phyloP scores from a whole-genome alignment of 176 grass and related monocot genomes.

The Oryza glumipatula region DNA sequence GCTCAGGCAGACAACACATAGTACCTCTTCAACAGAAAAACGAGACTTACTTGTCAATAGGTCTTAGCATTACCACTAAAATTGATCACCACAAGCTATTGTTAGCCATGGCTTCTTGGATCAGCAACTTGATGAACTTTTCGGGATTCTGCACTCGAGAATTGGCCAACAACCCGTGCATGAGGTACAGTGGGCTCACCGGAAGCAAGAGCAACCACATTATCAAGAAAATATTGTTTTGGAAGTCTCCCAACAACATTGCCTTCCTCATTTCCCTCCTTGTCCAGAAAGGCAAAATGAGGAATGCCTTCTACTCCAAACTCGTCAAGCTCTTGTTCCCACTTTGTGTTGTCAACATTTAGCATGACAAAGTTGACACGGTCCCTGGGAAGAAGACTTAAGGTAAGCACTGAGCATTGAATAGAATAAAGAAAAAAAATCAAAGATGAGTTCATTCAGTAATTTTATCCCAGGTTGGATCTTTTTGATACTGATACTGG shows the following conservation, averaged over 20 bases:
- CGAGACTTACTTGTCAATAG: conserved; percentile 33
- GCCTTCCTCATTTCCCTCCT: conserved; percentile 91
- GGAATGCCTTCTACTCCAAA: conserved; percentile 98
- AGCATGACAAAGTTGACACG: conserved; percentile 95
- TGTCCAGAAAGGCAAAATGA: conserved; percentile 93
- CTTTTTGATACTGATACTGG: neutral
- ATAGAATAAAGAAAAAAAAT: neutral
- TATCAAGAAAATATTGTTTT: conserved; percentile 86
- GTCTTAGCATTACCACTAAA: neutral
- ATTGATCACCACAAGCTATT: neutral
- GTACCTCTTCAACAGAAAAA: conserved; percentile 27
- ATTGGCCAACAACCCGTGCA: conserved; percentile 73
- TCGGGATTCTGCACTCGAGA: conserved; percentile 69
- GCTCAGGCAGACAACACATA: neutral
- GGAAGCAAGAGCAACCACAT: conserved; percentile 83
- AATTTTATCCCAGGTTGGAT: conserved; percentile 18
- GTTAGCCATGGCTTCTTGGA: conserved; percentile 92
- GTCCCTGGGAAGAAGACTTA: conserved; percentile 51
- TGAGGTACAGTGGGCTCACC: conserved; percentile 78
- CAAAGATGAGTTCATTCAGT: neutral
- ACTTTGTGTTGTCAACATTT: conserved; percentile 98
- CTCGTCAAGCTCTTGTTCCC: conserved; percentile 97
- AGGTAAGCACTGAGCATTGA: conserved; percentile 3
- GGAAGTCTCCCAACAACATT: conserved; percentile 90
- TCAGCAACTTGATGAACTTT: conserved; percentile 89